Evolutionary conservation across 257 asterid genomes (phyloP).

Genomic region (Rubia yunnanensis): DNA sequence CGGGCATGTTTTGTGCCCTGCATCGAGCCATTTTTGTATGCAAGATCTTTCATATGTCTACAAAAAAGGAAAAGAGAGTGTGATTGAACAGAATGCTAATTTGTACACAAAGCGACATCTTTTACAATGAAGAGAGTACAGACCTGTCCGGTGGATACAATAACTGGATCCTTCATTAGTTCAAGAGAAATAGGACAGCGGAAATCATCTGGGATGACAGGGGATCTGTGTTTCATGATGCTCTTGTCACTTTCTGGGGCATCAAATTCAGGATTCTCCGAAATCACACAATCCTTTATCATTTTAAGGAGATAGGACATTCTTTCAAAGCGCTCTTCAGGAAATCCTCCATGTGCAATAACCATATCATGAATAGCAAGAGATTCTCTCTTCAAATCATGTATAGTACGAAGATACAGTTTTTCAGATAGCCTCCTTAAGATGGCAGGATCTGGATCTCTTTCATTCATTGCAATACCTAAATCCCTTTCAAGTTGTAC

Average conservation of each 20-base stretch:
- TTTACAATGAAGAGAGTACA: conserved; percentile 8
- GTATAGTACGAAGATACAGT: conserved; percentile 58
- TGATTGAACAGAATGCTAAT: background rate
- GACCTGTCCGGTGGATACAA: conserved; percentile 98
- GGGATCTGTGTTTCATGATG: conserved; percentile 66
- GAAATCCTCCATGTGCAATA: conserved; percentile 59
- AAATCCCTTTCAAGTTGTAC: conserved; percentile 66
- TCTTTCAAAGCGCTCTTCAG: conserved; percentile 68
- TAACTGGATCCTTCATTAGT: conserved; percentile 98
- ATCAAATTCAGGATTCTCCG: conserved; percentile 48
- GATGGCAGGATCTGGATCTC: conserved; percentile 51
- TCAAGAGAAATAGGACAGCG: conserved; percentile 97
- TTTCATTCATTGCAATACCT: conserved; percentile 69
- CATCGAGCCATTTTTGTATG: conserved; percentile 94
- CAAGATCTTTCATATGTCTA: conserved; percentile 92
- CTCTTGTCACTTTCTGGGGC: conserved; percentile 51
- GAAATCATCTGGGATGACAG: conserved; percentile 89
- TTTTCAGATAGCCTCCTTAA: conserved; percentile 80
- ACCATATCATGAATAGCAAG: conserved; percentile 83
- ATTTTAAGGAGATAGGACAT: conserved; percentile 65
- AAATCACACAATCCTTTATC: conserved; percentile 60
- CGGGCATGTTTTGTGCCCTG: conserved; percentile 96
- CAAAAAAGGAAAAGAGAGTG: conserved; percentile 12
- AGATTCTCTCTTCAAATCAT: conserved; percentile 67
- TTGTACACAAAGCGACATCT: background rate